Evolutionary conservation across 2,329 filamentous ascomycete species (phyloP).

Genomic region (Scedosporium dehoogii): DNA sequence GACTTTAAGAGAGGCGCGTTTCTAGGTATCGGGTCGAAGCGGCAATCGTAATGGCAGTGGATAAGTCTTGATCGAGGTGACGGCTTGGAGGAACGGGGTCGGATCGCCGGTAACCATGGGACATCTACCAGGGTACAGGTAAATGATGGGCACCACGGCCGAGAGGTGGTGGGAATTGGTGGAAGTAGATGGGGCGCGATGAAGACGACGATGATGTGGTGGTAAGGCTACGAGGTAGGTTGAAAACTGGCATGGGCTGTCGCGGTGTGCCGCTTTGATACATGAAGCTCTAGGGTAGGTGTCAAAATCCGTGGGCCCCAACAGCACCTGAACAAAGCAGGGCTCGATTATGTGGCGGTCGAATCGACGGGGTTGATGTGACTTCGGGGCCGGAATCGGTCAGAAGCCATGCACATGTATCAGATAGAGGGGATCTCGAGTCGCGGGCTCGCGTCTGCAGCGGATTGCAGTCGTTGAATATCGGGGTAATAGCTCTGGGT

Average conservation of each 20-base stretch:
- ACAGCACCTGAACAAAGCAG: not conserved
- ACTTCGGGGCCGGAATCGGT: not conserved
- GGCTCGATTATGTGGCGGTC: not conserved
- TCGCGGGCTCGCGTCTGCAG: not conserved
- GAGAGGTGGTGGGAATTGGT: conserved; percentile 3
- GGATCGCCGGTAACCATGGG: conserved; percentile 49
- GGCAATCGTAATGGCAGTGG: not conserved
- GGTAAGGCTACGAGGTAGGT: not conserved
- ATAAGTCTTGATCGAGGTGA: not conserved
- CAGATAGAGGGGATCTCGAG: not conserved
- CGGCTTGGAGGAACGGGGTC: not conserved
- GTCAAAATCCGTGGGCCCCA: not conserved
- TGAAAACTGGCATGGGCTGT: conserved; percentile 3
- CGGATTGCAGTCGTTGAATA: not conserved
- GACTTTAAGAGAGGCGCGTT: not conserved
- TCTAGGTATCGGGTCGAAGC: not conserved
- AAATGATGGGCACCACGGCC: not conserved
- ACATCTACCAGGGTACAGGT: conserved; percentile 44
- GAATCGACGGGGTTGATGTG: not conserved
- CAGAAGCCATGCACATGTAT: not conserved
- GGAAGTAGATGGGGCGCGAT: not conserved
- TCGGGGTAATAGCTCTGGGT: not conserved
- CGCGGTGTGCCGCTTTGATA: conserved; percentile 2
- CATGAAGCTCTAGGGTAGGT: conserved; percentile 1
- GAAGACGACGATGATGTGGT: not conserved